phyloP scores from a whole-genome alignment of 345 rosid species.

The Anacardium occidentale region DNA sequence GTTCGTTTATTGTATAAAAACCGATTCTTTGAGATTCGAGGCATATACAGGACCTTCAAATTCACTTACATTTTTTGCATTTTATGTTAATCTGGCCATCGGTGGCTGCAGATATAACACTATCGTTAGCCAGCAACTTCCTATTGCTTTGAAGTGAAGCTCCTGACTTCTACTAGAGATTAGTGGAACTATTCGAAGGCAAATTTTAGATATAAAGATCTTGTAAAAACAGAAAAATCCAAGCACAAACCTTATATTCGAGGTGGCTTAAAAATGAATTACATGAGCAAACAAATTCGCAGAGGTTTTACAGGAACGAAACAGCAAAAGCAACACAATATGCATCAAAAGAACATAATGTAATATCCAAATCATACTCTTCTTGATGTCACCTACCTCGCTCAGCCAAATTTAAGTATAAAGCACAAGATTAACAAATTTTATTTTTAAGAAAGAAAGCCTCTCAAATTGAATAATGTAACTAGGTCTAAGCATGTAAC shows the following conservation, averaged over 20 bases:
- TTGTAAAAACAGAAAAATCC: neutral
- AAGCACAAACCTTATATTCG: neutral
- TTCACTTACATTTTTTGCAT: neutral
- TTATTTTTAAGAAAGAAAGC: conserved; percentile 9
- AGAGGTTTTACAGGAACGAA: neutral
- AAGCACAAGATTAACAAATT: neutral
- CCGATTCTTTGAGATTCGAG: neutral
- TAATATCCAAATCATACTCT: conserved; percentile 14
- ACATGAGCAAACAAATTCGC: neutral
- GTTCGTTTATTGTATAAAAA: neutral
- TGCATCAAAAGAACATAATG: neutral
- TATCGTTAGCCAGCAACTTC: neutral
- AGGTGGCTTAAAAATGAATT: no score
- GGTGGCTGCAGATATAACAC: no score
- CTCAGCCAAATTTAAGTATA: neutral
- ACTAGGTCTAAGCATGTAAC: conserved; percentile 18
- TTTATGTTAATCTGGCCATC: neutral
- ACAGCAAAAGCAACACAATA: neutral
- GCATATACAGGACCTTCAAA: neutral
- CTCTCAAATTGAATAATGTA: conserved; percentile 11
- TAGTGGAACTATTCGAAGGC: neutral
- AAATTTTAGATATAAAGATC: neutral
- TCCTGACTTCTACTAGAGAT: neutral
- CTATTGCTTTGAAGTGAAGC: no score
- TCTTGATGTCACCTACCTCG: conserved; percentile 1